Conservation (phyloP, 257 asterid genomes). For the Solanum peruvianum region DNA sequence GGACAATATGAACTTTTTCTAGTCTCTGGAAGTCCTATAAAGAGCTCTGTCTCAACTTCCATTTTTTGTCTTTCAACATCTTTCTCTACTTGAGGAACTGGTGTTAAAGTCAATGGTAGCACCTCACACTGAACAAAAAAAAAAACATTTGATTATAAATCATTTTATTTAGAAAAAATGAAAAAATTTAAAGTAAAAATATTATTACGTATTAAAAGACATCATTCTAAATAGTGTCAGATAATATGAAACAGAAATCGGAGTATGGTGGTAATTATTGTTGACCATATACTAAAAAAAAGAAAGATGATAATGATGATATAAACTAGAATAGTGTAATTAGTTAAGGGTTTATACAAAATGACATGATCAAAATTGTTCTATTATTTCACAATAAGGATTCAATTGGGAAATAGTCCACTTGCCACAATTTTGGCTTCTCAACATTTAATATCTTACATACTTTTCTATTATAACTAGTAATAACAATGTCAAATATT, state of each 20-base stretch:
- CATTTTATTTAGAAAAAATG: not conserved
- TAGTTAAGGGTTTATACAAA: too few relatives aligned
- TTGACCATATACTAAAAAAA: too few relatives aligned
- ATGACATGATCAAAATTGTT: too few relatives aligned
- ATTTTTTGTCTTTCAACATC: not conserved
- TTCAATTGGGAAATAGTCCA: too few relatives aligned
- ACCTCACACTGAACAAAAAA: conserved; percentile 10
- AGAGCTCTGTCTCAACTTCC: conserved; percentile 40
- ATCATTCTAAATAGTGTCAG: not conserved
- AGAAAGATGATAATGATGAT: too few relatives aligned
- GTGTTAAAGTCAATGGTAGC: conserved; percentile 14
- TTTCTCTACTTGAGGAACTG: not conserved
- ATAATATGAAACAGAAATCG: not conserved
- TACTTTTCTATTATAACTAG: not conserved
- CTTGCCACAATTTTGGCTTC: not conserved
- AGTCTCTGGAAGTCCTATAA: conserved; percentile 28
- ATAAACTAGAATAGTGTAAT: too few relatives aligned
- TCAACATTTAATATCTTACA: not conserved
- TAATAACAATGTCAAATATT: not conserved
- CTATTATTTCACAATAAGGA: too few relatives aligned
- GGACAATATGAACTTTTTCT: not conserved
- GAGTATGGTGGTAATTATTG: not conserved
- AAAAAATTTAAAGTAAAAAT: not conserved
- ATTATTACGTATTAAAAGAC: not conserved
- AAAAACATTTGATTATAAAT: not conserved